Base-by-base conservation (phyloP, 106 monocot species). In the Dioscorea dumetorum region DNA sequence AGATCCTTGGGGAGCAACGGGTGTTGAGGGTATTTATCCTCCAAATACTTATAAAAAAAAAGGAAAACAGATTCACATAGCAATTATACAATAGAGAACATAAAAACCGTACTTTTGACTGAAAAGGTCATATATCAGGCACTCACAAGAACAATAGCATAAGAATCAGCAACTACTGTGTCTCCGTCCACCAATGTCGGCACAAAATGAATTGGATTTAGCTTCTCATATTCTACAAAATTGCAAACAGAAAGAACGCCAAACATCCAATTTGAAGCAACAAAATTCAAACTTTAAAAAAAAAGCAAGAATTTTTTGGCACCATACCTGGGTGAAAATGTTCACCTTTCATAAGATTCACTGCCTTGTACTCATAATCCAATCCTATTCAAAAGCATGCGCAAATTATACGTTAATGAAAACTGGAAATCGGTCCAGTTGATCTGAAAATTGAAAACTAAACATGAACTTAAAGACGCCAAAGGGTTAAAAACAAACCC, bases 311-410 rank as follows among this genome's bases (percentile, higher is more conserved):
- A 34, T 60, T 18, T 22, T 19, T 34, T 14, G 11, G n/a, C 0
- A 16, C 14, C 76, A 57, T 67, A 81, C 81, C 81, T 28, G 77
- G 77, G 19, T 50, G 57, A 19, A 58, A 56, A 21, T 82, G 81
- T 24, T 82, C 77, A 23, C 72, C 73, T 41, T 82, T 73, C 63
- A 67, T 33, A 14, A 82, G 77, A 59, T 82, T 77, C 11, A 82
- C 81, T 22, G 81, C 72, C 73, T 66, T 82, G 73, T 77, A 77
- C 72, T 77, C 77, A 54, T 77, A 82, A 23, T 82, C 81, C 73
- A 82, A 60, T 17, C 81, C 77, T 82, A 28, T 20, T 41, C 12
- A 54, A 41, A 70, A 62, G 5, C 14, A 33, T 14, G 0, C 17
- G 14, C 14, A 32, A 62, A 62, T 51, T 17, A 12, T 13, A 13